Evolutionary conservation across 1,139 yeast species (phyloP).

Genomic region (Hyphopichia buzzinii): DNA sequence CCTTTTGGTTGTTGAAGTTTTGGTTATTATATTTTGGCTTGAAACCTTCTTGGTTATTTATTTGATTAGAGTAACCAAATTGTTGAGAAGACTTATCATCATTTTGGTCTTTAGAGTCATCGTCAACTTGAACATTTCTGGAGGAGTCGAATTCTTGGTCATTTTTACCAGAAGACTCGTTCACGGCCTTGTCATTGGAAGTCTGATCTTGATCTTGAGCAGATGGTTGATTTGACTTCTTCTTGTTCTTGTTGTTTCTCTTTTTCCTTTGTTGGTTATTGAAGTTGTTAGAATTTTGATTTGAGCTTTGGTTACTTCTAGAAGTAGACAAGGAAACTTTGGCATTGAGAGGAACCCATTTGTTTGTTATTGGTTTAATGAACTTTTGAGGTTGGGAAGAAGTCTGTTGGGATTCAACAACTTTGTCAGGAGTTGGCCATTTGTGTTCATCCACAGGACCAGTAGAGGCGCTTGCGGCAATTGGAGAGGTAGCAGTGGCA

Average conservation of each 20-base stretch:
- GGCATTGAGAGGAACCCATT: constrained; percentile 89
- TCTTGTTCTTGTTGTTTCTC: constrained; percentile 39
- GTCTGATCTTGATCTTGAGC: constrained; percentile 7
- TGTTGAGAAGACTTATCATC: constrained; percentile 2
- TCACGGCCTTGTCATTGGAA: background rate
- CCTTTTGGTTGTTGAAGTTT: constrained; percentile 17
- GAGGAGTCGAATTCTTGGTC: background rate
- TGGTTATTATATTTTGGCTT: constrained; percentile 9
- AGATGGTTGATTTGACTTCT: constrained; percentile 16
- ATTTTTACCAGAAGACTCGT: background rate
- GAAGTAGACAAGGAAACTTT: constrained; percentile 55
- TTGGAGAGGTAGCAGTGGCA: constrained; percentile 19
- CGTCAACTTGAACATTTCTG: background rate
- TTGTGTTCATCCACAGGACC: constrained; percentile 43
- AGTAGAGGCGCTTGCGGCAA: constrained; percentile 9
- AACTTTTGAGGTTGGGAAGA: constrained; percentile 45
- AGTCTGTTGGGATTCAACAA: constrained; percentile 16
- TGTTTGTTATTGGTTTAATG: constrained; percentile 63
- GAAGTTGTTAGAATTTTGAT: background rate
- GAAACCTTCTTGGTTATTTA: constrained; percentile 8
- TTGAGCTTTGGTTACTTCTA: constrained; percentile 18
- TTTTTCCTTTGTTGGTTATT: constrained; percentile 24
- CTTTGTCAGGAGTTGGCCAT: constrained; percentile 60
- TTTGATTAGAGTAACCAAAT: background rate
- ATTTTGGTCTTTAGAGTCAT: background rate